Base-by-base conservation (phyloP, 1,284 basidiomycete genomes). In the Exobasidium cylindrosporum region DNA sequence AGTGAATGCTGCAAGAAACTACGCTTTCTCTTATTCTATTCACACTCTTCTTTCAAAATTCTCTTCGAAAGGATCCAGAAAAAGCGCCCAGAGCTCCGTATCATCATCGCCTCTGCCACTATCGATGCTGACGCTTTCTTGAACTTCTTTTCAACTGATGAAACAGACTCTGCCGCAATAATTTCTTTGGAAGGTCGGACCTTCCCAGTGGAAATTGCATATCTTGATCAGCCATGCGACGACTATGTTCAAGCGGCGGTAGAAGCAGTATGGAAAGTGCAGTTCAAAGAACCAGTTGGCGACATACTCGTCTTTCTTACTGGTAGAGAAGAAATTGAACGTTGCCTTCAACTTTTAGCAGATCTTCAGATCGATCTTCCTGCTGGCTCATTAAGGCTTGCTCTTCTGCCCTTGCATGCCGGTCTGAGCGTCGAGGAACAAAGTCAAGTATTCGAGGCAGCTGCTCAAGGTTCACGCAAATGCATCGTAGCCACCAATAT, bases 401-500 rank as follows among this genome's bases (percentile, higher is more conserved):
- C 85, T 10, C 86, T 89, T 0, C 80, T 96, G 2, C 88, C 94
- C 0, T 83, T 99, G 1, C 91, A 97, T 80, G 89, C 95, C 0
- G 93, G 92, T 2, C 83, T 98, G 4, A 86, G 89, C 1, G 88
- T 87, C 0, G 87, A 90, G 52, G 92, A 96, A 74, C 95, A 98
- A 73, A 83, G 90, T 29, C 84, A 85, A 57, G 88, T 94, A 10
- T 97, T 99, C 70, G 86, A 89, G 63, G 85, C 88, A 0, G 82
- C 90, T 17, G 87, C 88, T 21, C 82, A 84, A 35, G 88, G 89
- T 53, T 86, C 84, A 2, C 86, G 96, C 58, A 99, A 98, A 80
- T 87, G 96, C 56, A 88, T 99, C 55, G 85, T 97, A 28, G 86
- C 92, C 1, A 98, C 96, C 0, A 98, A 98, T 77, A 94, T 97